A percentile compares a stretch with the other conserved stretches of the same genome.
Evolutionary conservation across 106 monocot genomes (phyloP).

Genomic region (Acorus calamus): DNA sequence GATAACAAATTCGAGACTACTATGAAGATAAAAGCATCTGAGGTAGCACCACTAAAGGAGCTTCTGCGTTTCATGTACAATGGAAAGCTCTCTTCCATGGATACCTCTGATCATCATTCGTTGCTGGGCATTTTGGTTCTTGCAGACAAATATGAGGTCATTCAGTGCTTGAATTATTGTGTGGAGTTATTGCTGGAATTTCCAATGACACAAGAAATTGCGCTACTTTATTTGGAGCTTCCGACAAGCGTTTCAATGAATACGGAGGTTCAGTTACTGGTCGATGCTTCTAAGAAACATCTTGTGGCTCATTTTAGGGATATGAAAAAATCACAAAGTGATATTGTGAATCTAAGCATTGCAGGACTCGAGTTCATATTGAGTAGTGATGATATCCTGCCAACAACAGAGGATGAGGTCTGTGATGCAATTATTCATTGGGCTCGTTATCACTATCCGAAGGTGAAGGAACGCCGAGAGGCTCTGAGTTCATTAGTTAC

Average conservation of each 20-base stretch:
- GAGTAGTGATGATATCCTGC: conserved; percentile 19
- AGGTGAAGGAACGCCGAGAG: conserved; percentile 16
- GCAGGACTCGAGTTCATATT: conserved; percentile 19
- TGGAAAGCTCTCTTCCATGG: conserved; percentile 12
- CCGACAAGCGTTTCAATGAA: conserved; percentile 28
- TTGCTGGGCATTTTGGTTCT: conserved; percentile 21
- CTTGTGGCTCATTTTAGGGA: conserved; percentile 24
- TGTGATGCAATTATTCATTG: conserved; percentile 19
- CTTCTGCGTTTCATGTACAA: conserved; percentile 28
- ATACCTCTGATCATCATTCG: conserved; percentile 1
- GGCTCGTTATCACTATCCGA: conserved; percentile 17
- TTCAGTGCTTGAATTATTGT: conserved; percentile 26
- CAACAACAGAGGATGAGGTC: conserved; percentile 16
- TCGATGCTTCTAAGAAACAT: conserved; percentile 17
- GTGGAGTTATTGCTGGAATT: conserved; percentile 12
- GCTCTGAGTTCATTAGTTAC: conserved; percentile 2
- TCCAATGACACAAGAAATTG: conserved; percentile 27
- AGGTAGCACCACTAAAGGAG: conserved; percentile 25
- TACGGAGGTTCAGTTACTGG: conserved; percentile 16
- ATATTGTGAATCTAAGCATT: conserved; percentile 15
- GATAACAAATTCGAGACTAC: too few relatives aligned
- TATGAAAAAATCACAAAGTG: conserved; percentile 21
- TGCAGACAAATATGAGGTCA: conserved; percentile 29
- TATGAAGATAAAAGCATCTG: background rate
- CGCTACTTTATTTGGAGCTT: conserved; percentile 26